A percentile compares a stretch with the other conserved stretches of the same genome.
These are phyloP conservation scores for Cinnamomum chago DNA, from an alignment of 164 flowering plant species.

Conservation along the genomic window DNA sequence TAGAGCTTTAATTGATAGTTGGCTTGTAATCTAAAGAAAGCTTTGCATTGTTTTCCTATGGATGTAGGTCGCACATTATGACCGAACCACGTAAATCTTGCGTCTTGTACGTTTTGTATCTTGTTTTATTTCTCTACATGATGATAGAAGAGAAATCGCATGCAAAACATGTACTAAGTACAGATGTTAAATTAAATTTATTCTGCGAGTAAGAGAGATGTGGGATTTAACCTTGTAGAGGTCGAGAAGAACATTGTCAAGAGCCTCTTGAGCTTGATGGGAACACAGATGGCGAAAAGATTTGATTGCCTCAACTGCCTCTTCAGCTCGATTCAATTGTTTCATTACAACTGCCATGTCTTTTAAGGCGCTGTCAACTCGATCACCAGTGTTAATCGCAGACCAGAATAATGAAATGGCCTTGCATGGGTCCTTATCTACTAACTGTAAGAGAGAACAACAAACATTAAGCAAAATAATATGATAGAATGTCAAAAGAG, in stretches of 20 bases:
- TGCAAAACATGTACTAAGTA: no score
- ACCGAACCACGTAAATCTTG: no score
- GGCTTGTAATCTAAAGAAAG: no score
- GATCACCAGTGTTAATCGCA: conserved; percentile 76
- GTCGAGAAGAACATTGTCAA: conserved; percentile 81
- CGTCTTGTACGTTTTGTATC: no score
- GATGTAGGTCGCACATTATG: no score
- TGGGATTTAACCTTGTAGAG: conserved; percentile 65
- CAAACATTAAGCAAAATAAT: not conserved
- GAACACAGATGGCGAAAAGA: conserved; percentile 82
- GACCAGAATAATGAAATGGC: conserved; percentile 82
- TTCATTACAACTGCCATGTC: conserved; percentile 96
- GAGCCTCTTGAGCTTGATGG: conserved; percentile 69
- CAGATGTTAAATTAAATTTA: no score
- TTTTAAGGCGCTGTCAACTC: conserved; percentile 85
- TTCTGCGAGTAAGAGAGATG: not conserved
- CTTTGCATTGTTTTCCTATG: no score
- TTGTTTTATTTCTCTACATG: no score
- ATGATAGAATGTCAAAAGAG: not conserved
- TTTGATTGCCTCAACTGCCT: conserved; percentile 87
- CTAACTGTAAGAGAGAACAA: conserved; percentile 34
- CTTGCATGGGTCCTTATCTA: conserved; percentile 68
- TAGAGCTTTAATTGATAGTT: no score
- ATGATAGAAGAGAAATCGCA: no score
- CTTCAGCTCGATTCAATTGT: conserved; percentile 75